These are phyloP conservation scores for Posidonia australis DNA, from an alignment of 106 monocot species.

Conservation along the genomic window DNA sequence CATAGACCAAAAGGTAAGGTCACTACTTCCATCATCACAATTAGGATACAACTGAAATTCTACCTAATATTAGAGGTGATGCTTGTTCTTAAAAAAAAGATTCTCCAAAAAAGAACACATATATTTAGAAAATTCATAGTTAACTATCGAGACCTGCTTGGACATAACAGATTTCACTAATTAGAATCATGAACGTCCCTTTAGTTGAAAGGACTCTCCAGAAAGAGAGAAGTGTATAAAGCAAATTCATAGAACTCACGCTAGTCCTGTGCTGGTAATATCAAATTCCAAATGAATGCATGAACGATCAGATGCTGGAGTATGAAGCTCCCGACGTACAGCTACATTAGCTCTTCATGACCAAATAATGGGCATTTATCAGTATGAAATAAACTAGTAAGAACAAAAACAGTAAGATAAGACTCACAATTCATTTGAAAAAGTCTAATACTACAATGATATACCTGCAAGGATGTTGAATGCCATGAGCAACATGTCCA, in stretches of 20 bases:
- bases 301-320: conserved; percentile 75
- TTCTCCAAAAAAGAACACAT: too few relatives aligned
- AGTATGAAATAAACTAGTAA: background rate
- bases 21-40: too few relatives aligned
- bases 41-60: too few relatives aligned
- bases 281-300: conserved; percentile 91
- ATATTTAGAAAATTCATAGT: too few relatives aligned
- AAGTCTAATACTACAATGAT: background rate
- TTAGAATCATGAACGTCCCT: background rate
- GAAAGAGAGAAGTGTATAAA: background rate
- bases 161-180: too few relatives aligned
- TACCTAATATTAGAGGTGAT: too few relatives aligned
- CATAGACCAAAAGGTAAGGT: too few relatives aligned
- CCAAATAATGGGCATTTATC: background rate
- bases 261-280: conserved; percentile 58
- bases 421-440: background rate
- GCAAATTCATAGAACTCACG: conserved; percentile 26
- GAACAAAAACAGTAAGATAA: background rate
- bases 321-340: conserved; percentile 69
- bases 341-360: conserved; percentile 60
- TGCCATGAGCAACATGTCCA: conserved; percentile 48
- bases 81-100: too few relatives aligned
- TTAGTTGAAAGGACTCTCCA: background rate
- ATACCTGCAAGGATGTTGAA: conserved; percentile 76
- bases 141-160: too few relatives aligned